These are phyloP conservation scores for Heterobasidion annosum DNA, from an alignment of 1,284 basidiomycete species.

Conservation along the genomic window DNA sequence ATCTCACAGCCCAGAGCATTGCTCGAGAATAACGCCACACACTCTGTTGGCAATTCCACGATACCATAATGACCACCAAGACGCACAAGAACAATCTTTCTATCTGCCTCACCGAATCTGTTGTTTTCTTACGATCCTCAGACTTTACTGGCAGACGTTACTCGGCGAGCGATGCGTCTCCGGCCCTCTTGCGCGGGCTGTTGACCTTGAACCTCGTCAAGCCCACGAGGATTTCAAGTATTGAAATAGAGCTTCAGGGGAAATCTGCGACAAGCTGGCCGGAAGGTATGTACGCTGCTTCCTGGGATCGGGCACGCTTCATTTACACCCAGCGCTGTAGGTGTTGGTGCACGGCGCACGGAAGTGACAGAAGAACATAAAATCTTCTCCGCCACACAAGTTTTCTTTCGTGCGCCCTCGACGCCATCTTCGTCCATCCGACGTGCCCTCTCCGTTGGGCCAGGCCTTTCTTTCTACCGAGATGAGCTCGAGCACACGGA, in stretches of 20 bases:
- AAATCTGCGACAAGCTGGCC: constrained; percentile 65
- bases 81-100: constrained; percentile 6
- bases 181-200: constrained; percentile 83
- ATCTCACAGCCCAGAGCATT: not conserved
- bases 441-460: constrained; percentile 75
- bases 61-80: not conserved
- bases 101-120: constrained; percentile 9
- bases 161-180: constrained; percentile 27
- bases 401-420: constrained; percentile 59
- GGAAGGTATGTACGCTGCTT: constrained; percentile 55
- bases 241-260: constrained; percentile 74
- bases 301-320: constrained; percentile 2
- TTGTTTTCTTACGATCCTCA: constrained; percentile 8
- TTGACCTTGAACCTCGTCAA: constrained; percentile 76
- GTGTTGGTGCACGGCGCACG: constrained; percentile 70
- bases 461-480: constrained; percentile 40
- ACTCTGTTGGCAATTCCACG: not conserved
- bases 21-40: not conserved
- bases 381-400: constrained; percentile 65
- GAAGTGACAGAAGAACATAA: constrained; percentile 79
- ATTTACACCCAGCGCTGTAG: constrained; percentile 25
- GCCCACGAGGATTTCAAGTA: constrained; percentile 81
- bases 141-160: constrained; percentile 1
- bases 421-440: constrained; percentile 21
- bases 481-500: constrained; percentile 16